These are phyloP conservation scores for Cymbomonas tetramitiformis DNA, from an alignment of 139 green algal species.

Conservation along the genomic window DNA sequence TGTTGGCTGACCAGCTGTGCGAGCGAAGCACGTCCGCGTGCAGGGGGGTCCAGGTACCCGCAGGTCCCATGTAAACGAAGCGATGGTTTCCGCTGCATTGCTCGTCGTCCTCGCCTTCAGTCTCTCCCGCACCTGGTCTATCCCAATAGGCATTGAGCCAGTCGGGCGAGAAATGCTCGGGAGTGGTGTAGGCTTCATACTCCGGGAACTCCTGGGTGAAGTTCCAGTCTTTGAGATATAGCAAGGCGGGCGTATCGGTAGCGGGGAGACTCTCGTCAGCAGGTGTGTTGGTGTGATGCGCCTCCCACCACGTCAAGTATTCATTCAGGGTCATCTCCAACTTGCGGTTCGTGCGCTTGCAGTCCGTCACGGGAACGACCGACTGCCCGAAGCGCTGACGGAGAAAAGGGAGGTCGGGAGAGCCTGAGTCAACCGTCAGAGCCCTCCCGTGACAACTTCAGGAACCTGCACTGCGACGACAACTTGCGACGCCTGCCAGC, in stretches of 20 bases:
- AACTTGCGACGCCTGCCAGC: too few relatives aligned
- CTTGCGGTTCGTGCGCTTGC: neutral
- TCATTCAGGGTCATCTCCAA: neutral
- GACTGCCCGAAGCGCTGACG: neutral
- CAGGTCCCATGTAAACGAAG: constrained; percentile 73
- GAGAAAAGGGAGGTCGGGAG: neutral
- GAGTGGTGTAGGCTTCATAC: constrained; percentile 44
- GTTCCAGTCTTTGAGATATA: constrained; percentile 85
- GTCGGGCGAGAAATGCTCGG: constrained; percentile 55
- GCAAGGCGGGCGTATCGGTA: neutral
- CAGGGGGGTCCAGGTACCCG: constrained; percentile 54
- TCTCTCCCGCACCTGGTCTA: neutral
- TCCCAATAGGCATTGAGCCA: constrained; percentile 81
- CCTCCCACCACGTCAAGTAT: neutral
- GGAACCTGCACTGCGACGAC: too few relatives aligned
- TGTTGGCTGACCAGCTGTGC: constrained; percentile 66
- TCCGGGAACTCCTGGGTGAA: constrained; percentile 49
- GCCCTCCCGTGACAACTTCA: too few relatives aligned
- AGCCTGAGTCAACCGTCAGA: too few relatives aligned
- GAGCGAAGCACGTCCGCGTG: constrained; percentile 75
- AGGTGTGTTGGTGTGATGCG: neutral
- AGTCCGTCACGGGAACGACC: neutral
- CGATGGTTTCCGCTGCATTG: constrained; percentile 40
- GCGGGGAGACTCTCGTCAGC: neutral
- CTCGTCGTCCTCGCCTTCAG: constrained; percentile 1